phyloP scores from a whole-genome alignment of 257 asterid species.

The Ligustrum vulgare region DNA sequence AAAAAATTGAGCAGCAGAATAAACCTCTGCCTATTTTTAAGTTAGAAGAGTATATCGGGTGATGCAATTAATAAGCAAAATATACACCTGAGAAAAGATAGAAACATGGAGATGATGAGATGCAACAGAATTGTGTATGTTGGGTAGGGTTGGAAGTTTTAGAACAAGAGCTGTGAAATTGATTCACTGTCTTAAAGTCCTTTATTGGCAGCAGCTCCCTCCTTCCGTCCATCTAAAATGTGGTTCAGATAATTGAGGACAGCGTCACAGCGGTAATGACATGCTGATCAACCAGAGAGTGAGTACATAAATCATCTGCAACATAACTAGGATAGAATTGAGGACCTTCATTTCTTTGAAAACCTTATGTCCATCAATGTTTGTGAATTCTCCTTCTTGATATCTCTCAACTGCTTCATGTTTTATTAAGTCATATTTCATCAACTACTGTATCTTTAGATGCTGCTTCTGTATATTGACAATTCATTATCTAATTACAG shows the following conservation, averaged over 20 bases:
- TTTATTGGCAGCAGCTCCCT: background rate
- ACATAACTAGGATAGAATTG: background rate
- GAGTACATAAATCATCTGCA: background rate
- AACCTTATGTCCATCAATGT: background rate
- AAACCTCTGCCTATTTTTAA: background rate
- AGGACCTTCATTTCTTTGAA: background rate
- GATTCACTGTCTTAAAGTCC: background rate
- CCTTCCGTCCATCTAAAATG: background rate
- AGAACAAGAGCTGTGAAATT: background rate
- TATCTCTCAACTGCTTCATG: conserved; percentile 10
- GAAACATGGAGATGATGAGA: background rate
- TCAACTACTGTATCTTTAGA: background rate
- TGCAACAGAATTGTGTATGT: background rate
- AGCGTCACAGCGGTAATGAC: background rate
- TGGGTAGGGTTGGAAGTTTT: background rate
- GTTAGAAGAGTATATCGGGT: background rate
- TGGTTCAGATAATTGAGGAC: background rate
- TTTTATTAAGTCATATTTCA: conserved; percentile 11
- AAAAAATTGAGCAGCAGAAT: background rate
- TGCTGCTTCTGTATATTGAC: conserved; percentile 14
- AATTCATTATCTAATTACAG: conserved; percentile 42
- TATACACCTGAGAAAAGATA: background rate
- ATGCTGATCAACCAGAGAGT: background rate
- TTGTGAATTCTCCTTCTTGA: background rate
- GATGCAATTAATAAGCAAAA: background rate